These are phyloP conservation scores for Xylaria sp. DNA, from an alignment of 2,329 filamentous ascomycete genomes.

Conservation along the genomic window DNA sequence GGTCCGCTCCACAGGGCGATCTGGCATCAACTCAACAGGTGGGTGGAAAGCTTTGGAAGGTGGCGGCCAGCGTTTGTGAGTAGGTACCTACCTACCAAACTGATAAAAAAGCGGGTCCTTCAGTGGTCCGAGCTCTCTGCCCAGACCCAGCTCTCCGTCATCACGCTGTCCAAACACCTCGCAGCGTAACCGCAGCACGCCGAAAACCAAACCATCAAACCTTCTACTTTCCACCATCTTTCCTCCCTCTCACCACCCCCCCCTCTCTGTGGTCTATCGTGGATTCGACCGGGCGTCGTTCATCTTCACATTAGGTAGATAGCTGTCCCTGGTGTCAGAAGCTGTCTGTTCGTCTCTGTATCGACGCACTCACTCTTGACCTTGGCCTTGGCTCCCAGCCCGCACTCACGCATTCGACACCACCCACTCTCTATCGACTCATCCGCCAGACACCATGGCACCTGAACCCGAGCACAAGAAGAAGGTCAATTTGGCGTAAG, in stretches of 20 bases:
- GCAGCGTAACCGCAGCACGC: conserved; percentile 23
- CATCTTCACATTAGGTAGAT: conserved; percentile 7
- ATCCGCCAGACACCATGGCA: conserved; percentile 67
- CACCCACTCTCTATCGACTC: conserved; percentile 9
- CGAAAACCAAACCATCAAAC: conserved; percentile 12
- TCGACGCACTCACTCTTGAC: not conserved
- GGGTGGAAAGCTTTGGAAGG: conserved; percentile 34
- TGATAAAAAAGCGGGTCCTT: conserved; percentile 16
- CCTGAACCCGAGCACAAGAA: conserved; percentile 75
- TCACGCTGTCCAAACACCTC: conserved; percentile 28
- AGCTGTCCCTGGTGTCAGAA: conserved; percentile 1
- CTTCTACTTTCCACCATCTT: conserved; percentile 22
- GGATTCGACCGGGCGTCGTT: not conserved
- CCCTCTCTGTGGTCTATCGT: conserved; percentile 7
- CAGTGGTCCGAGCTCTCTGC: conserved; percentile 31
- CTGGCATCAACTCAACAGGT: conserved; percentile 21
- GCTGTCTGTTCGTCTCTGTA: not conserved
- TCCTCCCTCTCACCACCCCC: conserved; percentile 7
- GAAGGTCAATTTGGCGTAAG: conserved; percentile 84
- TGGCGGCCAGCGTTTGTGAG: conserved; percentile 30
- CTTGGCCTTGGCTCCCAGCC: not conserved
- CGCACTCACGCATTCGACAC: conserved; percentile 1
- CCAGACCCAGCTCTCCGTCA: conserved; percentile 28
- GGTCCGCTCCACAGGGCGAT: conserved; percentile 12
- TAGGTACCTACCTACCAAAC: no score